Conservation (phyloP, 2,329 filamentous ascomycete species). For the Microcyclospora pomicola region DNA sequence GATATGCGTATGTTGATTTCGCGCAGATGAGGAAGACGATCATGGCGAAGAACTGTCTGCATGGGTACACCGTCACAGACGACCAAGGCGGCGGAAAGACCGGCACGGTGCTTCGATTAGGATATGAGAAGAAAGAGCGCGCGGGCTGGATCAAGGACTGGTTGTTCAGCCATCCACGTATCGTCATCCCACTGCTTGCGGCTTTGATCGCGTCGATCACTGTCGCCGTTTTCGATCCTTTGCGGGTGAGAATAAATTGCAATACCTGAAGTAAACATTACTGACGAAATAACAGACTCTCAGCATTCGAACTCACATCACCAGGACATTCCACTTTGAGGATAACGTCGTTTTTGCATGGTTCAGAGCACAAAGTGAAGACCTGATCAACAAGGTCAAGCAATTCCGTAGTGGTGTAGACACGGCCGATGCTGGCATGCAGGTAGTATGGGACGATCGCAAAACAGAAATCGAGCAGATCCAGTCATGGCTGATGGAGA, state of each 20-base stretch:
- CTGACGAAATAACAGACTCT: too few relatives aligned
- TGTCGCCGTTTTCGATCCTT: conserved; percentile 83
- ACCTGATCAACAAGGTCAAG: conserved; percentile 41
- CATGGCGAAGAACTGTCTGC: conserved; percentile 84
- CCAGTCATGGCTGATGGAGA: conserved; percentile 74
- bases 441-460: conserved; percentile 77
- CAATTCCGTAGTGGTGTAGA: too few relatives aligned
- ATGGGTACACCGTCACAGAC: conserved; percentile 62
- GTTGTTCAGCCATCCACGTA: conserved; percentile 71
- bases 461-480: conserved; percentile 71
- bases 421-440: conserved; percentile 52
- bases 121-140: conserved; percentile 69
- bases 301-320: conserved; percentile 80
- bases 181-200: conserved; percentile 71
- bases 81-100: conserved; percentile 56
- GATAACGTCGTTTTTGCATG: conserved; percentile 65
- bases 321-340: conserved; percentile 57
- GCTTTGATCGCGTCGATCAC: conserved; percentile 71
- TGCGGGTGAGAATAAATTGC: too few relatives aligned
- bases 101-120: conserved; percentile 66
- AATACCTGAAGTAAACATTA: too few relatives aligned
- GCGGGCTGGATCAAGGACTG: conserved; percentile 73
- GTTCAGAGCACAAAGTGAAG: conserved; percentile 60
- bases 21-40: conserved; percentile 59
- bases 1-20: conserved; percentile 70